Percentiles rank a stretch among this genome's conserved stretches.
Evolutionary conservation across 306 rosid genomes (phyloP).

Genomic region (Lupinus albus): DNA sequence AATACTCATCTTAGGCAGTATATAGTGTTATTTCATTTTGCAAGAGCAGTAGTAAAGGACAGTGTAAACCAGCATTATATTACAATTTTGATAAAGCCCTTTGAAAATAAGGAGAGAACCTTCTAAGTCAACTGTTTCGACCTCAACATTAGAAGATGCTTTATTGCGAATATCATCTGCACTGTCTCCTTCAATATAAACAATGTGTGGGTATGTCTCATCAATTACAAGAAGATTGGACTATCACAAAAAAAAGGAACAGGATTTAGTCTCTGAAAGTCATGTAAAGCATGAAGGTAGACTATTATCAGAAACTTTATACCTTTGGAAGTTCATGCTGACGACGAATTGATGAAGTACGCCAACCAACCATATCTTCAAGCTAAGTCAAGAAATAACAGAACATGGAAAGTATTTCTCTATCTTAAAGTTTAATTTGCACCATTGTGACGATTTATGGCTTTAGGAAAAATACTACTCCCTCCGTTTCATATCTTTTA

Average conservation of each 20-base stretch:
- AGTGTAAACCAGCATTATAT: not conserved
- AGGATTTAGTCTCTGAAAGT: slow-evolving; percentile 33
- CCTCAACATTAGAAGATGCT: slow-evolving; percentile 44
- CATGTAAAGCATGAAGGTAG: slow-evolving; percentile 22
- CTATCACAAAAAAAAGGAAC: slow-evolving; percentile 51
- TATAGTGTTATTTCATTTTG: not conserved
- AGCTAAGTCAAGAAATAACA: slow-evolving; percentile 56
- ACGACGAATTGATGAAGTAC: slow-evolving; percentile 97
- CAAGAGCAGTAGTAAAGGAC: not conserved
- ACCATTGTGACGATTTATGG: slow-evolving; percentile 21
- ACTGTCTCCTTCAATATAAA: slow-evolving; percentile 57
- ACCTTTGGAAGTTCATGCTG: slow-evolving; percentile 95
- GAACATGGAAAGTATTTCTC: slow-evolving; percentile 10
- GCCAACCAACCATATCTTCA: slow-evolving; percentile 98
- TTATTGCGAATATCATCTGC: slow-evolving; percentile 35
- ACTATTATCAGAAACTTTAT: slow-evolving; percentile 35
- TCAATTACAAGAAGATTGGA: slow-evolving; percentile 65
- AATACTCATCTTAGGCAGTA: not conserved
- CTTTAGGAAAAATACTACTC: slow-evolving; percentile 27
- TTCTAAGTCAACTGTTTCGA: slow-evolving; percentile 61
- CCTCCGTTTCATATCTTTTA: no score
- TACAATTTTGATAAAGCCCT: slow-evolving; percentile 10
- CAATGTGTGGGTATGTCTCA: slow-evolving; percentile 81
- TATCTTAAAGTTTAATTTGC: slow-evolving; percentile 28
- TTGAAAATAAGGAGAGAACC: slow-evolving; percentile 46